These are phyloP conservation scores for Arxiozyma heterogenica DNA, from an alignment of 1,139 yeast genomes.

Conservation along the genomic window DNA sequence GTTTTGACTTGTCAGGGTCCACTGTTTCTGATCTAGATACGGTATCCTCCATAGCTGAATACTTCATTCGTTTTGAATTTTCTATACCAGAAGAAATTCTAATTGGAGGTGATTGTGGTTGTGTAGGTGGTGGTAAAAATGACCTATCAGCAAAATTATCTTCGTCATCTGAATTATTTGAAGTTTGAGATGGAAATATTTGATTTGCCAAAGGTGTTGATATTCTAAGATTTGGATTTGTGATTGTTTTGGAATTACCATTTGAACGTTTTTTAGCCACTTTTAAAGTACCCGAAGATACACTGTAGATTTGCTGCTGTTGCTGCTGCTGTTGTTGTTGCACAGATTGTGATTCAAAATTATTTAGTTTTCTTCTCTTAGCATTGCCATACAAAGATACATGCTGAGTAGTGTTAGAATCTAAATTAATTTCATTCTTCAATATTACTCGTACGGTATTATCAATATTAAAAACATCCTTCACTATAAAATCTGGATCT, in stretches of 20 bases:
- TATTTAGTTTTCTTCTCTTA: constrained; percentile 21
- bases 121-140: constrained; percentile 30
- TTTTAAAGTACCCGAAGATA: constrained; percentile 14
- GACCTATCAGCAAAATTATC: constrained; percentile 26
- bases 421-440: constrained; percentile 32
- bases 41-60: constrained; percentile 22
- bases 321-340: constrained; percentile 6
- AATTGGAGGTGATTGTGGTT: constrained; percentile 32
- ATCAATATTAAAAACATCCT: constrained; percentile 49
- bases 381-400: constrained; percentile 12
- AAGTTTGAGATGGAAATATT: constrained; percentile 28
- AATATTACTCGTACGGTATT: constrained; percentile 49
- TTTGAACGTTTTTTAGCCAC: constrained; percentile 25
- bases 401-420: constrained; percentile 8
- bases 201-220: constrained; percentile 34
- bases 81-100: constrained; percentile 31
- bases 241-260: constrained; percentile 11
- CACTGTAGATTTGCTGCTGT: constrained; percentile 1
- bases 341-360: constrained; percentile 10
- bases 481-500: constrained; percentile 62
- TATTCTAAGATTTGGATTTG: constrained; percentile 23
- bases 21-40: constrained; percentile 32
- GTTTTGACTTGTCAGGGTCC: constrained; percentile 31
- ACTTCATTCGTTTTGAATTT: constrained; percentile 19
- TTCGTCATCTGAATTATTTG: constrained; percentile 26